phyloP scores from a whole-genome alignment of 495 filamentous ascomycete species.

The Penicillium bovifimosum region DNA sequence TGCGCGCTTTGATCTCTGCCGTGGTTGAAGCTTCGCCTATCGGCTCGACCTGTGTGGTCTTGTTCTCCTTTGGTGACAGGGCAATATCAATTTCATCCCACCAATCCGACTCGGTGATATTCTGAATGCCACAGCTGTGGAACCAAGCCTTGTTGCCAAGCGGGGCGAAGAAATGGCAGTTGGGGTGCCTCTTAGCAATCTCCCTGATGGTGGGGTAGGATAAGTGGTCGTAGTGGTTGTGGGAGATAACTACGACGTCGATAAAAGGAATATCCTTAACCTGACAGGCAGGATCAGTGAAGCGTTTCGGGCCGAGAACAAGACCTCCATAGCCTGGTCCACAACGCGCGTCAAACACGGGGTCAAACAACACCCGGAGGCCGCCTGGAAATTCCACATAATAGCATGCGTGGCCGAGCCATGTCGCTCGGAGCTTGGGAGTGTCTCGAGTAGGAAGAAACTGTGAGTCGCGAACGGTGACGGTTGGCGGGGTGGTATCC shows the following conservation, averaged over 20 bases:
- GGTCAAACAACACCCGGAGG: conserved; percentile 88
- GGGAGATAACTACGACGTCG: conserved; percentile 86
- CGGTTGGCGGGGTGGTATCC: conserved; percentile 59
- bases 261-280: conserved; percentile 76
- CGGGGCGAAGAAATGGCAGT: conserved; percentile 83
- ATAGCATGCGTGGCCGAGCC: conserved; percentile 95
- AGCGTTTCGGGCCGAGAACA: conserved; percentile 69
- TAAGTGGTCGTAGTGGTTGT: conserved; percentile 93
- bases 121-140: conserved; percentile 54
- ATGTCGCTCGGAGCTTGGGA: conserved; percentile 73
- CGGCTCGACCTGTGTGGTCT: conserved; percentile 19
- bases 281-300: conserved; percentile 70
- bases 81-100: conserved; percentile 79
- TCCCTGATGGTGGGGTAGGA: conserved; percentile 67
- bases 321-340: conserved; percentile 78
- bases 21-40: conserved; percentile 25
- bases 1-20: conserved; percentile 60
- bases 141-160: conserved; percentile 91
- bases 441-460: conserved; percentile 61
- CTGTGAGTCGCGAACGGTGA: conserved; percentile 61
- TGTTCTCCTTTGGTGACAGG: conserved; percentile 40
- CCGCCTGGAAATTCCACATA: conserved; percentile 88
- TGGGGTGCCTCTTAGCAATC: conserved; percentile 65
- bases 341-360: conserved; percentile 88
- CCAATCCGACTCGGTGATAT: conserved; percentile 91